phyloP scores from a whole-genome alignment of 331 rosid species.

The Quercus lobata region DNA sequence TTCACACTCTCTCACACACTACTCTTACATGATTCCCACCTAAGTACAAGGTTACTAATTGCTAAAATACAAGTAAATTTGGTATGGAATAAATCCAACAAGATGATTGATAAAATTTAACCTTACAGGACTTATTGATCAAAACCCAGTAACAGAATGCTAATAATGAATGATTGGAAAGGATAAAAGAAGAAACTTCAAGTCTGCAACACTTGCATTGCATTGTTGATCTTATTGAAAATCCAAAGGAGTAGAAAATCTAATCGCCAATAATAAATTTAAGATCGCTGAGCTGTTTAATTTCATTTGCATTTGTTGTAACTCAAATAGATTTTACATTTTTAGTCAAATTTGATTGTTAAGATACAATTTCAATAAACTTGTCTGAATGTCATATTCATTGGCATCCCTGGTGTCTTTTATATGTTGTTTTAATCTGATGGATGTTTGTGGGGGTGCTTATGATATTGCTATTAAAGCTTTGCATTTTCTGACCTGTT shows the following conservation, averaged over 20 bases:
- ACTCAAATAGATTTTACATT: not conserved
- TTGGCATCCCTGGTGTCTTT: not conserved
- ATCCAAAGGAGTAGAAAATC: not conserved
- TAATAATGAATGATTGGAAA: slow-evolving; percentile 5
- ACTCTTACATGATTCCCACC: too few species aligned
- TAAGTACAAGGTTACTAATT: too few species aligned
- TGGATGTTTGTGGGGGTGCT: not conserved
- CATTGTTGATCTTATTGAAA: not conserved
- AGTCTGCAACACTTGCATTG: not conserved
- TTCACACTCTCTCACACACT: too few species aligned
- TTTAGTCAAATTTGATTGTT: not conserved
- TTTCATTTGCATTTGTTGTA: not conserved
- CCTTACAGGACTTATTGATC: not conserved
- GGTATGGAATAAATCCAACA: too few species aligned
- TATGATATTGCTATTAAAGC: not conserved
- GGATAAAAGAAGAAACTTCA: not conserved
- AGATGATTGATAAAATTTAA: too few species aligned
- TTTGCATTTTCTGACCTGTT: not conserved
- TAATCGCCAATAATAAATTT: not conserved
- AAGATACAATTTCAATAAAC: not conserved
- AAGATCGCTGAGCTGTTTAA: not conserved
- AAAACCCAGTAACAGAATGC: not conserved
- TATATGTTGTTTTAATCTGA: not conserved
- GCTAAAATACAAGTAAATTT: too few species aligned
- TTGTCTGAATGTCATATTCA: not conserved